phyloP scores from a whole-genome alignment of 169 alveolate genomes.

The Plasmodium falciparum region DNA sequence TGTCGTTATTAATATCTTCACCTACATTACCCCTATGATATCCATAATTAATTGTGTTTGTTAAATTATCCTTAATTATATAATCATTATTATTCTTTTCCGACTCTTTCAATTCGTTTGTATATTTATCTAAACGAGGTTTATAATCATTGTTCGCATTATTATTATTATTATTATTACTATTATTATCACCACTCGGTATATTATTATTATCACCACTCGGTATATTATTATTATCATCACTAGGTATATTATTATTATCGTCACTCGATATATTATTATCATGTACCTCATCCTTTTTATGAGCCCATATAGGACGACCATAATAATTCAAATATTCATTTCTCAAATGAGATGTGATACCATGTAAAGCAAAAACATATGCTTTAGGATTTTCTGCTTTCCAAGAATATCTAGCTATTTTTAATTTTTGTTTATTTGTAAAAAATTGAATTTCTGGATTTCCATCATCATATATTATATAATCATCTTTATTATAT shows the following conservation, averaged over 20 bases:
- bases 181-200: too few species aligned
- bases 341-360: conserved; percentile 80
- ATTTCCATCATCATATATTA: conserved; percentile 75
- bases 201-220: too few species aligned
- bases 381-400: conserved; percentile 79
- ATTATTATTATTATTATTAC: too few species aligned
- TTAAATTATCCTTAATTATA: background rate
- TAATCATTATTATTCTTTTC: background rate
- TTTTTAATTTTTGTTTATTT: conserved; percentile 79
- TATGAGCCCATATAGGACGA: conserved; percentile 38
- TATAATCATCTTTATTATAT: background rate
- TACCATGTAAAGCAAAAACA: conserved; percentile 83
- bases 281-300: background rate
- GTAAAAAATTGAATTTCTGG: conserved; percentile 78
- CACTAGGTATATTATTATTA: background rate
- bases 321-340: conserved; percentile 80
- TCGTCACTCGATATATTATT: background rate
- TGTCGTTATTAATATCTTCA: background rate
- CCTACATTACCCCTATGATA: background rate
- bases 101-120: too few species aligned
- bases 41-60: background rate
- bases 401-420: conserved; percentile 80
- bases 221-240: too few species aligned
- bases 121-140: too few species aligned
- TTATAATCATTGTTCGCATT: too few species aligned